Evolutionary conservation across 352 stramenopile genomes (phyloP), one percentile per base, ranked within the genome.

Genomic region (Phytophthora quininea): DNA sequence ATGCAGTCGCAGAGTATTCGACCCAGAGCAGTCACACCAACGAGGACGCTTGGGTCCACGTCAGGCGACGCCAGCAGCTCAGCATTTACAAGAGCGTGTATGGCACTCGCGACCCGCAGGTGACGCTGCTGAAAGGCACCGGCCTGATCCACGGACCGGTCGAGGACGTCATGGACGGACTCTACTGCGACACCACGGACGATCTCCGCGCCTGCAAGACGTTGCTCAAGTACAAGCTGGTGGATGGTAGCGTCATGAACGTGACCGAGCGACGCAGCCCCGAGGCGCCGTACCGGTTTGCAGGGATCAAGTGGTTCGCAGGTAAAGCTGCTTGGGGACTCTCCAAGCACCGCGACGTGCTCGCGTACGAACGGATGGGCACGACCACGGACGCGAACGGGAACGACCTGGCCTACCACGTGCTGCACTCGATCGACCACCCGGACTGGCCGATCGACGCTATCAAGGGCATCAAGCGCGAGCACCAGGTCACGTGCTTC

Each of bases 351-450:
- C 73, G 71, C 29, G 76, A 84, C 40, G 64, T 82, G 33, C 65
- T 84, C 15, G 71, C 73, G 30, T 84, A 82, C 45, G 76, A 84
- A 46, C 74, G 80, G 11, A 89, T 86, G 77, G 80, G 80, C 1
- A 82, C 71, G 37, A 85, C 75, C 51, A 75, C 62, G 1, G 80
- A 89, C 45, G 67, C 69, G 9, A 77, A 72, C 2, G 79, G 79
- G 7, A 82, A 83, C 5, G 67, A 79, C 8, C 55, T 88, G 5
- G 80, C 68, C 33, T 88, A 80, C 47, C 77, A 88, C 61, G 76
- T 88, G 3, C 31, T 85, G 35, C 77, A 86, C 69, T 88, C 77
- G 49, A 88, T 88, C 52, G 80, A 86, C 40, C 80, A 80, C 43
- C 68, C 77, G 3, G 75, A 85, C 51, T 88, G 72, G 73, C 73